phyloP scores from a whole-genome alignment of 2,329 filamentous ascomycete species.

The Fusarium sororula region DNA sequence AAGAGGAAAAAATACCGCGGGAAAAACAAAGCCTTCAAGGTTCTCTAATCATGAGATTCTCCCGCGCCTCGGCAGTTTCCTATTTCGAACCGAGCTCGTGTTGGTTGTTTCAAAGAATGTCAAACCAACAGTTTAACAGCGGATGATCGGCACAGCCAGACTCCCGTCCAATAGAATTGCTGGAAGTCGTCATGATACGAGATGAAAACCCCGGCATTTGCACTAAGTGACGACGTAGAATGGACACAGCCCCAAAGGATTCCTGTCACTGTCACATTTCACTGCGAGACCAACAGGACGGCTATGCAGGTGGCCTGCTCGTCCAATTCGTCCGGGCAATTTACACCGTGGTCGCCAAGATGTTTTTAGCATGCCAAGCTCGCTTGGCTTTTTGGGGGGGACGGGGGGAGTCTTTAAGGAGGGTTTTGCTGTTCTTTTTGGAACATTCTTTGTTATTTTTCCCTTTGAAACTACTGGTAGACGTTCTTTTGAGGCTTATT shows the following conservation, averaged over 20 bases:
- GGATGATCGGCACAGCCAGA: not conserved
- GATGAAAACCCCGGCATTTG: not conserved
- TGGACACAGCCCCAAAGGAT: not conserved
- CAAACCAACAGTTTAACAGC: not conserved
- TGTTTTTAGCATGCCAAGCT: conserved; percentile 4
- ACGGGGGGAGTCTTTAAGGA: not conserved
- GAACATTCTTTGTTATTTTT: not conserved
- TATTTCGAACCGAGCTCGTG: not conserved
- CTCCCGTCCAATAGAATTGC: not conserved
- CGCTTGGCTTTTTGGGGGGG: not conserved
- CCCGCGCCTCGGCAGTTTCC: not conserved
- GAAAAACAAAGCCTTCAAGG: no score
- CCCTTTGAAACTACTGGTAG: not conserved
- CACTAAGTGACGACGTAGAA: not conserved
- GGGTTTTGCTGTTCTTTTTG: not conserved
- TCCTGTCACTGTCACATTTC: not conserved
- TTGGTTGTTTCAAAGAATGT: not conserved
- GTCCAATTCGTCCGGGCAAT: not conserved
- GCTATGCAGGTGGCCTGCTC: not conserved
- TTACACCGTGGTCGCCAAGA: conserved; percentile 2
- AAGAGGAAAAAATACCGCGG: not conserved
- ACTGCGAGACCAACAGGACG: not conserved
- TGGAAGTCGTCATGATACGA: not conserved
- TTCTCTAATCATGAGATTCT: not conserved
- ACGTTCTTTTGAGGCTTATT: no score